Conservation (phyloP, 2,329 filamentous ascomycete species). For the Conoideocrella luteorostrata region DNA sequence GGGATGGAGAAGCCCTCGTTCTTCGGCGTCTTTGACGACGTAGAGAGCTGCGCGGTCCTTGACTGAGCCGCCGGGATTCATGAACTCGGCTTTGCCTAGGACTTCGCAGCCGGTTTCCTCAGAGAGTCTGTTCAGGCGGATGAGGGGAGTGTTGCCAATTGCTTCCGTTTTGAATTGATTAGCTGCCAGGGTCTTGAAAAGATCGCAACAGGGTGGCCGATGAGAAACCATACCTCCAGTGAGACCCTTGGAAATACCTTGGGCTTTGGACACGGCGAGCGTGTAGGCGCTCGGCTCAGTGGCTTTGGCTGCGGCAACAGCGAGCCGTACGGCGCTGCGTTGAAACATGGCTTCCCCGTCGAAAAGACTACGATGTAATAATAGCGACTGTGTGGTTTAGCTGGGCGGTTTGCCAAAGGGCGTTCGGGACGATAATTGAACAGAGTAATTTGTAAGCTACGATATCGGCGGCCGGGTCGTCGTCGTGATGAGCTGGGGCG, state of each 20-base stretch:
- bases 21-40: constrained; percentile 89
- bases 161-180: constrained; percentile 46
- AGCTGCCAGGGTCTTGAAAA: too few relatives aligned
- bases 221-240: constrained; percentile 78
- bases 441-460: constrained; percentile 6
- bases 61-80: constrained; percentile 93
- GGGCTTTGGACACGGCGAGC: constrained; percentile 69
- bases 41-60: constrained; percentile 95
- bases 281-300: constrained; percentile 51
- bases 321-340: constrained; percentile 61
- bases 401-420: too few relatives aligned
- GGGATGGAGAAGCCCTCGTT: constrained; percentile 70
- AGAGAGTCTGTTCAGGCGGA: constrained; percentile 81
- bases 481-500: neutral
- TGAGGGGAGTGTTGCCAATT: constrained; percentile 94
- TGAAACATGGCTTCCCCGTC: too few relatives aligned
- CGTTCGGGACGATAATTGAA: constrained; percentile 8
- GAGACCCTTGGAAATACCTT: constrained; percentile 71
- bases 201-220: too few relatives aligned
- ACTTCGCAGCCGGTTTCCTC: constrained; percentile 89
- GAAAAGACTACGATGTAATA: too few relatives aligned
- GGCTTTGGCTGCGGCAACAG: constrained; percentile 44
- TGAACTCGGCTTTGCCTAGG: constrained; percentile 96
- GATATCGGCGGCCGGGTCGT: neutral
- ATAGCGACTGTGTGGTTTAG: too few relatives aligned